Percentiles rank a stretch among this genome's conserved stretches.
Evolutionary conservation across 441 rosid species (phyloP).

Genomic region (Brassica hybrid): DNA sequence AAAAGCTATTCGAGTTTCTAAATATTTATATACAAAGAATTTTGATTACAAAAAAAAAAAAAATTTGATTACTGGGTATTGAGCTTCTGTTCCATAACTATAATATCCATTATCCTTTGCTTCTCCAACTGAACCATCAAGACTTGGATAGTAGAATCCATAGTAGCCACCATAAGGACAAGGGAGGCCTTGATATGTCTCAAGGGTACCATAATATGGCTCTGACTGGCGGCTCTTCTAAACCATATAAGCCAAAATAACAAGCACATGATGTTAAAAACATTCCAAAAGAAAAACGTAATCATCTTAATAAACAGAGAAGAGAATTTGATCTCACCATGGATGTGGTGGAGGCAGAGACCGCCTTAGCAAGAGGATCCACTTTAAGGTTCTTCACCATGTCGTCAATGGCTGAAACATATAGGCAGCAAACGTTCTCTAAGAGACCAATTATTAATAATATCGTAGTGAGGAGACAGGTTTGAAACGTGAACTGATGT

Average conservation of each 20-base stretch:
- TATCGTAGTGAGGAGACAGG: constrained; percentile 22
- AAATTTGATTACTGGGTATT: constrained; percentile 48
- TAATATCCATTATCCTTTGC: constrained; percentile 45
- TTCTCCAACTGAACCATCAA: constrained; percentile 44
- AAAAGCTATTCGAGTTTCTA: neutral
- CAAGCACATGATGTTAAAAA: too few relatives aligned
- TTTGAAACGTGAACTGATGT: constrained; percentile 45
- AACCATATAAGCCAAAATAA: neutral
- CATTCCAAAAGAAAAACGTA: too few relatives aligned
- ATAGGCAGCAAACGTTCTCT: constrained; percentile 9
- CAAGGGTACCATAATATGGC: constrained; percentile 44
- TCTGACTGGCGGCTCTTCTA: constrained; percentile 40
- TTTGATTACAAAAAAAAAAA: too few relatives aligned
- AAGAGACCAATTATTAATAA: constrained; percentile 17
- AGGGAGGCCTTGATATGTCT: constrained; percentile 45
- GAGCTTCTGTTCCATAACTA: constrained; percentile 49
- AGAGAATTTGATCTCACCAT: too few relatives aligned
- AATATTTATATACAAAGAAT: neutral
- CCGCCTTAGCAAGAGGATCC: too few relatives aligned
- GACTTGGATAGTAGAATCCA: constrained; percentile 51
- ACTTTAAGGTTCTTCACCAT: neutral
- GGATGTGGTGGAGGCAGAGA: too few relatives aligned
- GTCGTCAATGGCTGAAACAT: constrained; percentile 45
- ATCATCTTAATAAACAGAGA: too few relatives aligned
- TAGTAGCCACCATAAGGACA: constrained; percentile 46